Percentiles rank a stretch among this genome's conserved stretches.
These are phyloP conservation scores for Eucalyptus sp. DNA, from an alignment of 345 rosid species.

Conservation along the genomic window DNA sequence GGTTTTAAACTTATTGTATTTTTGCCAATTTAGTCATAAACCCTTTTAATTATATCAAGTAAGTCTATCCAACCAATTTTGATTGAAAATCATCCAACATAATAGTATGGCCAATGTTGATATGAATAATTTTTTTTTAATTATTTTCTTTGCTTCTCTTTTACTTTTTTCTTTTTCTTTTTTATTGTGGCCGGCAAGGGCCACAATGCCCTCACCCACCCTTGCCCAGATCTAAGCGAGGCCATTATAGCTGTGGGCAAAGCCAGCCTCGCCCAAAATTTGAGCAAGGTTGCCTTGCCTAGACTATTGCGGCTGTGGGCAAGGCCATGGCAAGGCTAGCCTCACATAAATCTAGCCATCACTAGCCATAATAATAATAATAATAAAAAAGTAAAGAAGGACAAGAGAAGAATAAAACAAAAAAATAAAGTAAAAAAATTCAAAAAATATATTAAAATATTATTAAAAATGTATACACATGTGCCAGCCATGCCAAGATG, in stretches of 20 bases:
- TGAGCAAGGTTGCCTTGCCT: no score
- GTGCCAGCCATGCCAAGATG: accelerated
- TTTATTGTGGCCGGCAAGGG: accelerated
- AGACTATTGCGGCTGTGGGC: accelerated
- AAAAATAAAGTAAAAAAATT: no score
- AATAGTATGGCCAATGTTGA: accelerated
- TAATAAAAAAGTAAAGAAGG: not conserved
- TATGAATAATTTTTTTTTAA: no score
- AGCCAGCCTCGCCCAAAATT: not conserved
- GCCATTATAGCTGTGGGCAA: accelerated
- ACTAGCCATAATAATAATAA: no score
- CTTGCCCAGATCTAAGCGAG: no score
- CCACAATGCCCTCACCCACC: not conserved
- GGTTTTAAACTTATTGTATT: accelerated
- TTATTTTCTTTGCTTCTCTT: not conserved
- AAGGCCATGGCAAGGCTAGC: not conserved
- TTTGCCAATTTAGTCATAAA: no score
- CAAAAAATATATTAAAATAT: no score
- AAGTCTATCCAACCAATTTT: no score
- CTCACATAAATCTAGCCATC: not conserved
- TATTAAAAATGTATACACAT: not conserved
- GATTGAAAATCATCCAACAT: no score
- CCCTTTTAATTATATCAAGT: accelerated
- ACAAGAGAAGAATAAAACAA: no score
- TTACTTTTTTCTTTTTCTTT: no score